Percentiles rank a stretch among this genome's conserved stretches.
Conservation (phyloP, 495 filamentous ascomycete genomes). For the Monascus purpureus region DNA sequence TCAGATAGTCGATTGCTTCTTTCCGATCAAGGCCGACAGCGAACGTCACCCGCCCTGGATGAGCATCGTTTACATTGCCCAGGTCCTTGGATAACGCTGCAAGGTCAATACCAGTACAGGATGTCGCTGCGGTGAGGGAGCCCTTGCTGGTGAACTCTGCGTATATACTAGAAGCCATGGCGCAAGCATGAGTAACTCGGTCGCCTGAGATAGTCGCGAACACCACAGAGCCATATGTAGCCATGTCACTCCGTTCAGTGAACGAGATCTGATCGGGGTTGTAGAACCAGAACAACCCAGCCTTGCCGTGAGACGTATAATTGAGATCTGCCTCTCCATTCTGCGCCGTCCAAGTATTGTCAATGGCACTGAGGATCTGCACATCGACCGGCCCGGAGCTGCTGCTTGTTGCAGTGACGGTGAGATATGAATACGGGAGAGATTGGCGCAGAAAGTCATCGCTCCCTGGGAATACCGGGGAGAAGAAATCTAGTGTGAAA, state of each 20-base stretch:
- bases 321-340: slow-evolving; percentile 11
- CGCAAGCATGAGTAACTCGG: slow-evolving; percentile 13
- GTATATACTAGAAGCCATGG: slow-evolving; percentile 10
- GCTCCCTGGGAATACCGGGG: slow-evolving; percentile 58
- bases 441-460: slow-evolving; percentile 60
- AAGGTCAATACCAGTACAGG: slow-evolving; percentile 16
- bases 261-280: not conserved
- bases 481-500: slow-evolving; percentile 46
- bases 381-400: slow-evolving; percentile 12
- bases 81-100: slow-evolving; percentile 25
- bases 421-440: slow-evolving; percentile 66
- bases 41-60: slow-evolving; percentile 19
- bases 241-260: slow-evolving; percentile 4
- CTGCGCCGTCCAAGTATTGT: slow-evolving; percentile 29
- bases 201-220: not conserved
- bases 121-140: slow-evolving; percentile 8
- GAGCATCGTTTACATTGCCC: slow-evolving; percentile 10
- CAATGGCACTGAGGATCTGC: slow-evolving; percentile 31
- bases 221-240: slow-evolving; percentile 20
- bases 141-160: slow-evolving; percentile 19
- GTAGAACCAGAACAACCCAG: slow-evolving; percentile 8
- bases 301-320: slow-evolving; percentile 12
- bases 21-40: slow-evolving; percentile 27
- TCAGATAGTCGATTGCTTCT: slow-evolving; percentile 26
- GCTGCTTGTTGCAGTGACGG: slow-evolving; percentile 34